Percentiles rank a stretch among this genome's conserved stretches.
phyloP scores from a whole-genome alignment of 2,329 filamentous ascomycete species.

The Clonostachys byssicola region DNA sequence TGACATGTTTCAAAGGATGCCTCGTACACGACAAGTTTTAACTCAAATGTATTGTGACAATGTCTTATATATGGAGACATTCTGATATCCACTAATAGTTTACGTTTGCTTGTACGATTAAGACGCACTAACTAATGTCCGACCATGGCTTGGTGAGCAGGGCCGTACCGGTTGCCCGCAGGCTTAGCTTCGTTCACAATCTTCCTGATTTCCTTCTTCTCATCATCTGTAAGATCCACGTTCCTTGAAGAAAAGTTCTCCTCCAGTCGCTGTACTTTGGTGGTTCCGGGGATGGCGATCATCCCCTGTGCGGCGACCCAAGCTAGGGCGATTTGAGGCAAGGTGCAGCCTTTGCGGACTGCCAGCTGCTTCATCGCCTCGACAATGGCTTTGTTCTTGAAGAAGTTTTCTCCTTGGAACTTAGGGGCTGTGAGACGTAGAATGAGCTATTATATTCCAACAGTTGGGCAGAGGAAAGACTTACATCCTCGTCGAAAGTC shows the following conservation, averaged over 20 bases:
- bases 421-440: constrained; percentile 14
- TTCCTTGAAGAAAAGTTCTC: constrained; percentile 31
- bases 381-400: constrained; percentile 33
- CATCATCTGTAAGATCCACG: constrained; percentile 27
- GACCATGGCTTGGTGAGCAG: constrained; percentile 4
- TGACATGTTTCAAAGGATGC: no score
- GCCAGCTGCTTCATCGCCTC: constrained; percentile 34
- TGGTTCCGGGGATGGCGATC: constrained; percentile 41
- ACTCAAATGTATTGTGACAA: no score
- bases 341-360: constrained; percentile 16
- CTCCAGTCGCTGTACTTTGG: constrained; percentile 28
- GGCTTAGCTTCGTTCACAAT: constrained; percentile 30
- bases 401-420: constrained; percentile 38
- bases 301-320: constrained; percentile 33
- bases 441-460: constrained; percentile 11
- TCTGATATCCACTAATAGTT: no score
- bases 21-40: no score
- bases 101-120: no score
- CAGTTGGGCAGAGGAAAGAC: constrained; percentile 4
- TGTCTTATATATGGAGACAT: no score
- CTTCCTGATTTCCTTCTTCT: constrained; percentile 28
- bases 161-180: constrained; percentile 23
- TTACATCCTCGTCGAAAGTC: constrained; percentile 32
- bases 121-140: constrained; percentile 3
- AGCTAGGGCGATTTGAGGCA: constrained; percentile 28